Percentiles rank a stretch among this genome's conserved stretches.
These are phyloP conservation scores for Nakazawaea anatomiae DNA, from an alignment of 805 yeast species.

Conservation along the genomic window DNA sequence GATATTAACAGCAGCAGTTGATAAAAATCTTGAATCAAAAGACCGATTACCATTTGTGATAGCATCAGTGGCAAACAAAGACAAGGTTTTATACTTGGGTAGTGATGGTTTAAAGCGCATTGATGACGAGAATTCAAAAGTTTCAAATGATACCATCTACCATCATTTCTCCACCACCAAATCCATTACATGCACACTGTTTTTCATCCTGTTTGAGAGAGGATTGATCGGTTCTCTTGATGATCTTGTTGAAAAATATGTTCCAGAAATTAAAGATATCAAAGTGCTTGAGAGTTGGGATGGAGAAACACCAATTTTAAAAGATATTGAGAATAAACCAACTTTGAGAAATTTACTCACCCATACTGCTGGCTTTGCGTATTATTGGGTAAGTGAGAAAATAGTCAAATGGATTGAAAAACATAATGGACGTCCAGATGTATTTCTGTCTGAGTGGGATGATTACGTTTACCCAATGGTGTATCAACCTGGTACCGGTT, in stretches of 20 bases:
- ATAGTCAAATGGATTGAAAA: constrained; percentile 13
- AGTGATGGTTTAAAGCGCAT: constrained; percentile 10
- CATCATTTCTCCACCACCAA: constrained; percentile 28
- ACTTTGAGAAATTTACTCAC: constrained; percentile 29
- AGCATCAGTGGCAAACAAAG: constrained; percentile 2
- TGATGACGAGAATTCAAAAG: constrained; percentile 9
- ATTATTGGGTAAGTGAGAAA: constrained; percentile 22
- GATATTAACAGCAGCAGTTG: constrained; percentile 3
- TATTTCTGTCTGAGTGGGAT: constrained; percentile 14
- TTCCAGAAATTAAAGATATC: constrained; percentile 24
- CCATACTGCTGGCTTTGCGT: constrained; percentile 34
- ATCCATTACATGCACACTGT: constrained; percentile 22
- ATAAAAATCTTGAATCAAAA: not conserved
- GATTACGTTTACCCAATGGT: constrained; percentile 21
- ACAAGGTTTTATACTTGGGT: constrained; percentile 2
- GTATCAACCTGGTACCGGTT: constrained; percentile 32
- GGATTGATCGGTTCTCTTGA: constrained; percentile 25
- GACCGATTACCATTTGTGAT: not conserved
- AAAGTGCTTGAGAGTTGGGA: constrained; percentile 16
- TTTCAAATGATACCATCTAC: constrained; percentile 20
- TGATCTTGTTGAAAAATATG: constrained; percentile 22
- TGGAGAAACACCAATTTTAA: constrained; percentile 7
- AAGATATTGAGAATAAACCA: constrained; percentile 19
- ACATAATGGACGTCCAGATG: constrained; percentile 12
- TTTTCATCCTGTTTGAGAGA: constrained; percentile 26